Percentiles rank a stretch among this genome's conserved stretches.
Evolutionary conservation across 1,139 yeast genomes (phyloP).

Genomic region (Candida labiduridarum): DNA sequence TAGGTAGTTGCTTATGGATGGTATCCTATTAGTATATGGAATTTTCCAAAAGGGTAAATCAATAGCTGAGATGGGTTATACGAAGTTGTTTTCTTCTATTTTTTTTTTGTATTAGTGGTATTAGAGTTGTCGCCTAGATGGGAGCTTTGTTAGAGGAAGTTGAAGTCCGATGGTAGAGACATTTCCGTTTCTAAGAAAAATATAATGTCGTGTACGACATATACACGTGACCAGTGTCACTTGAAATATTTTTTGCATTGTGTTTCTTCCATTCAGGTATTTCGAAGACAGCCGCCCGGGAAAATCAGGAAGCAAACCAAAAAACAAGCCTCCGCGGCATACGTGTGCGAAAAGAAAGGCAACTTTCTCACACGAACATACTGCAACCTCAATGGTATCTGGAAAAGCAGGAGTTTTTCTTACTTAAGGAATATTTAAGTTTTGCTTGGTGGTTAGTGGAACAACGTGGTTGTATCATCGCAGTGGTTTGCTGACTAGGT

Average conservation of each 20-base stretch:
- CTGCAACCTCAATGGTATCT: not conserved
- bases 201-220: constrained; percentile 3
- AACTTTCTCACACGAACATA: not conserved
- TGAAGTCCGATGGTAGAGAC: constrained; percentile 9
- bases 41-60: not conserved
- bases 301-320: not conserved
- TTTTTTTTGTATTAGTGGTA: not conserved
- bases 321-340: not conserved
- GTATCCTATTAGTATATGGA: not conserved
- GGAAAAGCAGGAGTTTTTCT: too few species aligned
- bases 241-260: not conserved
- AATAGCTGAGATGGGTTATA: not conserved
- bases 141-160: not conserved
- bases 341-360: not conserved
- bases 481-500: too few species aligned
- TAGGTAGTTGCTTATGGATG: not conserved
- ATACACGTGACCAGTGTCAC: not conserved
- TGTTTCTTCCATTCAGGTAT: not conserved
- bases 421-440: not conserved
- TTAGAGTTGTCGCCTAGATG: not conserved
- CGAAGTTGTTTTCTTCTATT: not conserved
- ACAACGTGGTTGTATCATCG: not conserved
- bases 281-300: not conserved
- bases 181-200: not conserved
- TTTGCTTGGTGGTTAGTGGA: not conserved